Evolutionary conservation across 352 stramenopile species (phyloP), one percentile per base, ranked within the genome.

Genomic region (Globisporangium splendens): DNA sequence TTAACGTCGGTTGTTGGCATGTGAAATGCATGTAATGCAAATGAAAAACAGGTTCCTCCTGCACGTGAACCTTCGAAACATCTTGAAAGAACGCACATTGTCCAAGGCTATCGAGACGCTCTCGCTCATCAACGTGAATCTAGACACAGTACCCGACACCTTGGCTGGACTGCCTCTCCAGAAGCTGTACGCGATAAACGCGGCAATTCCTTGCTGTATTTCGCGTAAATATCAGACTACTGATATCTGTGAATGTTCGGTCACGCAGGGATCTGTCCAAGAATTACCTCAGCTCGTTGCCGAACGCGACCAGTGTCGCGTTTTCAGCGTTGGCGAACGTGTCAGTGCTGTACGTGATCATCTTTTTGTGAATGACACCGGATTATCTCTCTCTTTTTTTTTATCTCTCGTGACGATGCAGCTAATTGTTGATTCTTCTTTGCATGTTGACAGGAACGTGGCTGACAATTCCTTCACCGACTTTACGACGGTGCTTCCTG

Each of bases 271-370:
- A 86, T 56, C 38, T 86, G 33, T 72, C 69, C 31, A 56, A 72
- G 42, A 88, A 88, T 63, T 80, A 77, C 65, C 64, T 89, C 22
- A 64, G 55, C 18, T 64, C 70, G 5, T 62, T 89, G 8, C 67
- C 76, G 3, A 57, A 63, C 39, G 70, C 69, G 46, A 61, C 52
- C 1, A 79, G 60, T 17, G 53, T 56, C n/a, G 56, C 20, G n/a
- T 22, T 50, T 33, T 50, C 18, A n/a, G 46, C 10, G 12, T 21
- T 22, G 22, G 1, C 12, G 18, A 50, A 42, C 21, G 38, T 50
- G 38, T 50, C 12, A n/a, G 8, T 21, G 38, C 8, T 43, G 20
- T 42, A 13, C 14, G 24, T 56, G 3, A 43, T 44, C 41, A 15
- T 24, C 14, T 17, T 43, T 43, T 43, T 43, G 8, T 43, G 8